A percentile compares a stretch with the other conserved stretches of the same genome.
Evolutionary conservation across 352 stramenopile species (phyloP).

Genomic region (Peronospora tabacina): DNA sequence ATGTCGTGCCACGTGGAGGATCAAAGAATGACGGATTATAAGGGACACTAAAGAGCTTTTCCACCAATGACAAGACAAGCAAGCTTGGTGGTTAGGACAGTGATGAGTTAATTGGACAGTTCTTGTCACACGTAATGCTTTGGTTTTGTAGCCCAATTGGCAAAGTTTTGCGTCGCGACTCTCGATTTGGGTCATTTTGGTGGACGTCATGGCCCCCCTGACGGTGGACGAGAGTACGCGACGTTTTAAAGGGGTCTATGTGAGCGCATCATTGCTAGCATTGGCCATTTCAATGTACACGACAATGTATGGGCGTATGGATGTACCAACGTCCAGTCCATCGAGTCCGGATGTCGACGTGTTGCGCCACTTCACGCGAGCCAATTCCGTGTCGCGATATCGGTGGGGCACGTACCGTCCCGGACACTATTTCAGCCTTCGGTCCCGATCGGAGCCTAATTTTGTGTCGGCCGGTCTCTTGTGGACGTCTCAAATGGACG

Average conservation of each 20-base stretch:
- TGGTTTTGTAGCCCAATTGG: background rate
- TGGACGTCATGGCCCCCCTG: slow-evolving; percentile 9
- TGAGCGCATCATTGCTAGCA: slow-evolving; percentile 21
- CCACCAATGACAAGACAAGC: slow-evolving; percentile 7
- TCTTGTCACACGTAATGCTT: background rate
- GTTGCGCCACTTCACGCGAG: slow-evolving; percentile 29
- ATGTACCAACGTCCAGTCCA: slow-evolving; percentile 3
- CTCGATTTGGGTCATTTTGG: background rate
- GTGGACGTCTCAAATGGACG: slow-evolving; percentile 60
- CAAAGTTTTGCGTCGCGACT: too few species aligned
- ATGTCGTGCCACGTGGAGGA: slow-evolving; percentile 33
- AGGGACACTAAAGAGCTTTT: background rate
- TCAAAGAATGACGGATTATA: slow-evolving; percentile 13
- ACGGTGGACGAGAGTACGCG: slow-evolving; percentile 21
- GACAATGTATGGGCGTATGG: slow-evolving; percentile 17
- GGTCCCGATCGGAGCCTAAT: slow-evolving; percentile 54
- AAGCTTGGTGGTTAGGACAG: background rate
- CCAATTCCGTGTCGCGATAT: slow-evolving; percentile 31
- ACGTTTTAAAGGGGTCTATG: slow-evolving; percentile 24
- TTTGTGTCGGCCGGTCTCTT: slow-evolving; percentile 67
- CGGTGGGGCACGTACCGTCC: slow-evolving; percentile 74
- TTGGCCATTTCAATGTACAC: slow-evolving; percentile 26
- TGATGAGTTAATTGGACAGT: background rate
- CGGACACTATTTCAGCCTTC: slow-evolving; percentile 71
- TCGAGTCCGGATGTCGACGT: slow-evolving; percentile 25